Evolutionary conservation across 257 asterid genomes (phyloP).

Genomic region (Ilex asprella): DNA sequence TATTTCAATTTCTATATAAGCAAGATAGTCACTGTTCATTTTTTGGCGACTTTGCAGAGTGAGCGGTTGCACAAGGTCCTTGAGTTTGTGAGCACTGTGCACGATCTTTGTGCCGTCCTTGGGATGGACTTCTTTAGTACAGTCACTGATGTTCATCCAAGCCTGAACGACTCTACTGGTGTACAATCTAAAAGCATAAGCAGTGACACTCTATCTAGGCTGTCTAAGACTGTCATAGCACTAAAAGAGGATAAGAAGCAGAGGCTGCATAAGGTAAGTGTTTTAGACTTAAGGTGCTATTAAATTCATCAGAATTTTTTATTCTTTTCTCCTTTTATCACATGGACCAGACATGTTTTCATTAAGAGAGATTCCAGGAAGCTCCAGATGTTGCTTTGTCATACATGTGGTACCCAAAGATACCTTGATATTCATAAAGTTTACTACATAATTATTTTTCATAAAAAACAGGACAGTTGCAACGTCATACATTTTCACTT

Average conservation of each 20-base stretch:
- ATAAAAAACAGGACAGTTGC: too few species aligned
- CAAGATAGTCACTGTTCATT: constrained; percentile 3
- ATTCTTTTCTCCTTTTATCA: too few species aligned
- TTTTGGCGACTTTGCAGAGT: constrained; percentile 46
- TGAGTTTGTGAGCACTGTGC: constrained; percentile 89
- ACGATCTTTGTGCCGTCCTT: constrained; percentile 93
- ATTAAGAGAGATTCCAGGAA: too few species aligned
- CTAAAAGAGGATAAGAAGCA: constrained; percentile 76
- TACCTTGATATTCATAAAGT: too few species aligned
- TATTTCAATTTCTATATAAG: constrained; percentile 3
- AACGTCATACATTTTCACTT: too few species aligned
- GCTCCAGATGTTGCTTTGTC: too few species aligned
- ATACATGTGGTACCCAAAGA: too few species aligned
- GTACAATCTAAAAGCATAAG: constrained; percentile 91
- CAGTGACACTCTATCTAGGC: constrained; percentile 67
- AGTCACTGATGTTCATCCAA: constrained; percentile 87
- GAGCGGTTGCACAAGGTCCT: constrained; percentile 92
- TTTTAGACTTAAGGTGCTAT: too few species aligned
- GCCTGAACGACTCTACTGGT: constrained; percentile 67
- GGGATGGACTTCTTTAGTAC: constrained; percentile 78
- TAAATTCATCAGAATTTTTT: too few species aligned
- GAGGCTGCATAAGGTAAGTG: constrained; percentile 71
- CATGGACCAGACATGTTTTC: too few species aligned
- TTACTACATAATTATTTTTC: too few species aligned
- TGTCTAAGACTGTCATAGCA: constrained; percentile 72